Evolutionary conservation across 1,284 basidiomycete genomes (phyloP).

Genomic region (Taiwanofungus camphoratus): DNA sequence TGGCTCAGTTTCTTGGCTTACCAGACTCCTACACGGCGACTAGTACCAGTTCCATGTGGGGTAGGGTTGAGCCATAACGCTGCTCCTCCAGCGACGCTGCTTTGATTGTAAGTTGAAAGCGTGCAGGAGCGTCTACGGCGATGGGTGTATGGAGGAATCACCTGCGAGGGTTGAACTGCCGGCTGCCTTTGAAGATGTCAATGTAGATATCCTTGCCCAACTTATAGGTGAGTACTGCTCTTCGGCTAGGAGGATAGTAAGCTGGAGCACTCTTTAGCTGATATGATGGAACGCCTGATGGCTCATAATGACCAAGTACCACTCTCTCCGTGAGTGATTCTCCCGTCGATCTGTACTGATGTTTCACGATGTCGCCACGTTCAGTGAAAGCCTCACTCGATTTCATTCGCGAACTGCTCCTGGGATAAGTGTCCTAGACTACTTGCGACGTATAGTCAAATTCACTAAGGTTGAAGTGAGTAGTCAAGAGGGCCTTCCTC

Average conservation of each 20-base stretch:
- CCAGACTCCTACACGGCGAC: background rate
- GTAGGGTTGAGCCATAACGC: background rate
- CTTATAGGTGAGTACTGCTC: constrained; percentile 66
- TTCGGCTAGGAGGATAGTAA: constrained; percentile 1
- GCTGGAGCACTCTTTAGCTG: constrained; percentile 49
- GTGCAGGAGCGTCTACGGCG: constrained; percentile 32
- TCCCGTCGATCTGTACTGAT: constrained; percentile 17
- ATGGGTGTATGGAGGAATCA: constrained; percentile 68
- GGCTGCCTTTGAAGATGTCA: constrained; percentile 68
- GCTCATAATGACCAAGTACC: constrained; percentile 92
- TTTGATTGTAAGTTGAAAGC: background rate
- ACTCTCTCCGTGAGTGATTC: constrained; percentile 61
- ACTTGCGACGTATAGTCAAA: constrained; percentile 84
- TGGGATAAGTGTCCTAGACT: constrained; percentile 80
- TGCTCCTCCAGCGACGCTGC: constrained; percentile 2
- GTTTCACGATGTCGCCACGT: constrained; percentile 16
- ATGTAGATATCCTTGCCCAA: constrained; percentile 75
- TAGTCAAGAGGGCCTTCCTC: constrained; percentile 11
- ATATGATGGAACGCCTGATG: constrained; percentile 91
- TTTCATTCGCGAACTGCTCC: constrained; percentile 92
- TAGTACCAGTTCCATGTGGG: background rate
- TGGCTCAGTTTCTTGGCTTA: background rate
- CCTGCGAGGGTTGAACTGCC: constrained; percentile 70
- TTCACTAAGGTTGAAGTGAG: constrained; percentile 89
- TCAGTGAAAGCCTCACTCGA: constrained; percentile 78